Percentiles rank a stretch among this genome's conserved stretches.
These are phyloP conservation scores for Ustilago curta DNA, from an alignment of 1,284 basidiomycete genomes.

Conservation along the genomic window DNA sequence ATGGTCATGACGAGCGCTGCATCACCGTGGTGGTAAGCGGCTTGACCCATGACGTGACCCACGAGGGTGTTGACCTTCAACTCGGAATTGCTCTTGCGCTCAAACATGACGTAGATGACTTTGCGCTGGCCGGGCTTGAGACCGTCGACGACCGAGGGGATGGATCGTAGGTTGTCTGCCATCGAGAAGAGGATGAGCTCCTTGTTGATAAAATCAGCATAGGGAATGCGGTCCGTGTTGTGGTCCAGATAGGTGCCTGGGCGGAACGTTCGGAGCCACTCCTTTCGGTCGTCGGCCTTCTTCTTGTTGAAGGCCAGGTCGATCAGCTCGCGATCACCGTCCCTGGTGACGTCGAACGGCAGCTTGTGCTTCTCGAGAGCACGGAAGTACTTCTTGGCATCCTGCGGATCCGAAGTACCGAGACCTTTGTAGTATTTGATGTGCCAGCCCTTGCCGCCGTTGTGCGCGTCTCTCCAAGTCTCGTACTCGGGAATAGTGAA, in stretches of 20 bases:
- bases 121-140: conserved; percentile 99
- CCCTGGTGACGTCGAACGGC: conserved; percentile 83
- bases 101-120: conserved; percentile 95
- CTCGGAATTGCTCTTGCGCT: conserved; percentile 89
- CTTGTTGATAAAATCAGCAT: conserved; percentile 96
- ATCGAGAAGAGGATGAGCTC: conserved; percentile 99
- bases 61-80: conserved; percentile 97
- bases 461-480: conserved; percentile 85
- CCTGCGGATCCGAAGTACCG: conserved; percentile 88
- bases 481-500: conserved; percentile 99
- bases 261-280: conserved; percentile 96
- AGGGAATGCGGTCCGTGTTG: conserved; percentile 84
- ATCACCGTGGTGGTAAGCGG: conserved; percentile 98
- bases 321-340: conserved; percentile 88
- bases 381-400: conserved; percentile 93
- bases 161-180: conserved; percentile 98
- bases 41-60: conserved; percentile 93
- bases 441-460: conserved; percentile 83
- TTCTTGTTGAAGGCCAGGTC: conserved; percentile 99
- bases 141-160: conserved; percentile 83
- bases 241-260: conserved; percentile 96
- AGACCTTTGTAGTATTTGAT: conserved; percentile 88
- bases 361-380: conserved; percentile 94
- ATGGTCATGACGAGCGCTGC: conserved; percentile 87
- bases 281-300: conserved; percentile 98